These are phyloP conservation scores for Coniochaeta ligniaria DNA, from an alignment of 2,329 filamentous ascomycete species.

Conservation along the genomic window DNA sequence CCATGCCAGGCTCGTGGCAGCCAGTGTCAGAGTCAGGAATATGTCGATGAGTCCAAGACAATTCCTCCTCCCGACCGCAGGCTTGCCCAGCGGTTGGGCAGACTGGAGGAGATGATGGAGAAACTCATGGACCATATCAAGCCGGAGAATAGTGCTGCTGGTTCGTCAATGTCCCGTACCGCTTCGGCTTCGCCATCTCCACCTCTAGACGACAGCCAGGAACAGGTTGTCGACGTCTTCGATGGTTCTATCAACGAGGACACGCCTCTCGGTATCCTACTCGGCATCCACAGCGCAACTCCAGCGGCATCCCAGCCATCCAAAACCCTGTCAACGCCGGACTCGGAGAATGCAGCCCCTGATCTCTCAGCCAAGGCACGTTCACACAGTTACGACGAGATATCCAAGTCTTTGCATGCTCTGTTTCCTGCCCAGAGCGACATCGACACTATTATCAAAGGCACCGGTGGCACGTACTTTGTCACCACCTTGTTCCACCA, in stretches of 20 bases:
- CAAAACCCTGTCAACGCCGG: constrained; percentile 8
- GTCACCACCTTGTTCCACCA: constrained; percentile 22
- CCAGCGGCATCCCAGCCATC: constrained; percentile 10
- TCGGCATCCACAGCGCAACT: not conserved
- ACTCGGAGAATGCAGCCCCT: constrained; percentile 6
- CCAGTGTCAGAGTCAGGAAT: constrained; percentile 37
- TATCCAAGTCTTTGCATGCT: constrained; percentile 22
- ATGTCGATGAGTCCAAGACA: constrained; percentile 24
- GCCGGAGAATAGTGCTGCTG: constrained; percentile 8
- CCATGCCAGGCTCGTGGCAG: constrained; percentile 34
- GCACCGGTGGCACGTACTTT: constrained; percentile 18
- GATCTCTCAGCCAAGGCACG: not conserved
- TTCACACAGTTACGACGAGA: constrained; percentile 20
- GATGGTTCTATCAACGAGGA: not conserved
- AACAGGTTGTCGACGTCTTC: constrained; percentile 16
- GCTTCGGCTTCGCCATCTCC: constrained; percentile 15
- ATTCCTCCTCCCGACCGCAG: constrained; percentile 25
- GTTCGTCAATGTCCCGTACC: constrained; percentile 8
- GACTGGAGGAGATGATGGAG: constrained; percentile 39
- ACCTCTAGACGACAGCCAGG: constrained; percentile 15
- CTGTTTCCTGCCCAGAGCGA: constrained; percentile 26
- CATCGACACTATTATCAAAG: constrained; percentile 21
- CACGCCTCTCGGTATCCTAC: not conserved
- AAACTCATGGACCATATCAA: constrained; percentile 32
- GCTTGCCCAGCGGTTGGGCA: constrained; percentile 33